Percentiles rank a stretch among this genome's conserved stretches.
Conservation (phyloP, 1,284 basidiomycete genomes). For the Naganishia liquefaciens region DNA sequence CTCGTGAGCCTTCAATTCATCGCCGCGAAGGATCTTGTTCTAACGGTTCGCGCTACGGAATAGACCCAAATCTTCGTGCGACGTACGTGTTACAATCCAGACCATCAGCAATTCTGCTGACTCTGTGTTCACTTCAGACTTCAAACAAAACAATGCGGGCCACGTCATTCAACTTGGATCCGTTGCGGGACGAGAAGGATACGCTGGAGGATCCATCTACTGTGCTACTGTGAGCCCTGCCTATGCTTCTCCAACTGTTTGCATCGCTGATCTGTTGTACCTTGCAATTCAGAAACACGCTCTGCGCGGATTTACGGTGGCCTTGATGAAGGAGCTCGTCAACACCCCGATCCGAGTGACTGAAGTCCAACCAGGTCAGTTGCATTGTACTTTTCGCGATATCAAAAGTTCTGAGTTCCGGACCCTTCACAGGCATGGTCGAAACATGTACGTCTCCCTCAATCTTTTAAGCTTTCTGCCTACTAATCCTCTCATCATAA, state of each 20-base stretch:
- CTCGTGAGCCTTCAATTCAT: constrained; percentile 48
- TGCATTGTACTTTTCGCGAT: constrained; percentile 5
- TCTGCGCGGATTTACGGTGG: constrained; percentile 81
- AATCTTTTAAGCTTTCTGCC: background rate
- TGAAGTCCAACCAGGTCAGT: constrained; percentile 81
- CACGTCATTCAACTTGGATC: constrained; percentile 96
- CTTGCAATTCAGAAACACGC: constrained; percentile 82
- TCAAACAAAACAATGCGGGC: constrained; percentile 82
- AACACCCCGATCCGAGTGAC: constrained; percentile 88
- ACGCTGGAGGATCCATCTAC: constrained; percentile 73
- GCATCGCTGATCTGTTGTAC: constrained; percentile 51
- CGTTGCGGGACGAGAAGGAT: constrained; percentile 86
- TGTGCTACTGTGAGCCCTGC: constrained; percentile 43
- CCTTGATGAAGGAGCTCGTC: constrained; percentile 79
- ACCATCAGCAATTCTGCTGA: constrained; percentile 8
- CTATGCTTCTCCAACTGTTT: background rate
- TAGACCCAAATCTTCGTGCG: constrained; percentile 59
- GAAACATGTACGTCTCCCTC: constrained; percentile 60
- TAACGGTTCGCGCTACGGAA: constrained; percentile 44
- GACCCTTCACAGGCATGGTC: constrained; percentile 73
- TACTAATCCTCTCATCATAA: constrained; percentile 10
- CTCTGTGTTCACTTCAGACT: constrained; percentile 60
- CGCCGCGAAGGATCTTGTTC: constrained; percentile 60
- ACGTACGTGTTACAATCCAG: constrained; percentile 54
- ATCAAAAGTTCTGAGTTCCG: constrained; percentile 14